Base-by-base conservation (phyloP, 495 filamentous ascomycete genomes). In the Aspergillus mulundensis region DNA sequence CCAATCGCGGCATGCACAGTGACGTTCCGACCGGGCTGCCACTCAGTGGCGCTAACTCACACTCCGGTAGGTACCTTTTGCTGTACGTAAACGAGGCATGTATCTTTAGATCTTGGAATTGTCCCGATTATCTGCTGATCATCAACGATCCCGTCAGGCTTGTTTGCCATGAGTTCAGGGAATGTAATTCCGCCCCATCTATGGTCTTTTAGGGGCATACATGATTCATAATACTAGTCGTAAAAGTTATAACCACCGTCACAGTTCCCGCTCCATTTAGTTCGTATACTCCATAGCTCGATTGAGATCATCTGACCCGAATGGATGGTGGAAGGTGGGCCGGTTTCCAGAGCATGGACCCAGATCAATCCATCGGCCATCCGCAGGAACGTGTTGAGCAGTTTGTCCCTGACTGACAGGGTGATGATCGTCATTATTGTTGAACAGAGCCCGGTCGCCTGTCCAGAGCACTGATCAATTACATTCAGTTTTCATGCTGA, bases 21-120 rank as follows among this genome's bases (percentile, higher is more conserved):
- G 57, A 60, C 58, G 42, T 59, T 58, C 54, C 54, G 57, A 66
- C 60, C 59, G 57, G 54, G 57, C 54, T 66, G 57, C 60, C 58
- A 40, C 32, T 42, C 19, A 47, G 11, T 28, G 20, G 42, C 56
- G 57, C 44, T 53, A 48, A 54, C 52, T 25, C 38, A 41, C 38
- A 54, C 40, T 32, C 51, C 28, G 50, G 53, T 46, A 60, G 53
- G 42, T 48, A 40, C 25, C 39, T 41, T n/a, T n/a, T 48, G 54
- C 8, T 36, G 32, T 36, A 36, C 32, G 5, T 14, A 10, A 15
- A 14, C 12, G 32, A 4, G 32, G 32, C 12, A 36, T 14, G 32
- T 36, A 34, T 14, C 45, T 25, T 20, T 46, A 11, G 11, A 25
- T 46, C 12, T 46, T 46, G 43, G 18, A 46, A 20, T 44, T 4